A percentile compares a stretch with the other conserved stretches of the same genome.
Evolutionary conservation across 148 eudicot species (phyloP).

Genomic region (Simmondsia chinensis): DNA sequence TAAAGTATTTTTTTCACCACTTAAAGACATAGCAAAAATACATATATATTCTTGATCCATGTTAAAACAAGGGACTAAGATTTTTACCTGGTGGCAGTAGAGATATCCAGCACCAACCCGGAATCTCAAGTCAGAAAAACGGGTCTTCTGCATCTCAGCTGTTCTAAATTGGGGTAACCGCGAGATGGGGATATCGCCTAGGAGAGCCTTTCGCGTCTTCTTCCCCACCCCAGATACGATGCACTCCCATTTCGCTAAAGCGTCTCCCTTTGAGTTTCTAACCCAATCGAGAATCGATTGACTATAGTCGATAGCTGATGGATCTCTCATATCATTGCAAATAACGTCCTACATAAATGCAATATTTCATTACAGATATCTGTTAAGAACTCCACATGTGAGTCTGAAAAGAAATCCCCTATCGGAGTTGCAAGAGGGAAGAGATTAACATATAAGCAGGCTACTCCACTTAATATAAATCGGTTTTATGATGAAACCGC

Average conservation of each 20-base stretch:
- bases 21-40: too few relatives aligned
- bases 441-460: too few relatives aligned
- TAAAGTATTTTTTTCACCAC: too few relatives aligned
- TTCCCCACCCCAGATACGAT: slow-evolving; percentile 55
- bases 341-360: slow-evolving; percentile 47
- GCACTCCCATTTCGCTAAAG: slow-evolving; percentile 71
- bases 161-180: slow-evolving; percentile 54
- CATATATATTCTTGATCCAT: too few relatives aligned
- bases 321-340: slow-evolving; percentile 71
- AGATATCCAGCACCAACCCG: slow-evolving; percentile 83
- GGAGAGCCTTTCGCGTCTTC: slow-evolving; percentile 24
- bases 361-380: background rate
- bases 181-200: slow-evolving; percentile 21
- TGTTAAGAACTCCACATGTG: too few relatives aligned
- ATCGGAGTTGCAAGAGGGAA: too few relatives aligned
- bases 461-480: too few relatives aligned
- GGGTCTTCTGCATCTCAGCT: slow-evolving; percentile 42
- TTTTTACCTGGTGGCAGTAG: slow-evolving; percentile 83
- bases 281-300: slow-evolving; percentile 82
- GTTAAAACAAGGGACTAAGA: too few relatives aligned
- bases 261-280: slow-evolving; percentile 46
- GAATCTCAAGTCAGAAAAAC: slow-evolving; percentile 70
- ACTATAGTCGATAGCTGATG: slow-evolving; percentile 65
- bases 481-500: too few relatives aligned
- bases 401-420: too few relatives aligned